Evolutionary conservation across 306 rosid genomes (phyloP).

Genomic region (Arachis hypogaea): DNA sequence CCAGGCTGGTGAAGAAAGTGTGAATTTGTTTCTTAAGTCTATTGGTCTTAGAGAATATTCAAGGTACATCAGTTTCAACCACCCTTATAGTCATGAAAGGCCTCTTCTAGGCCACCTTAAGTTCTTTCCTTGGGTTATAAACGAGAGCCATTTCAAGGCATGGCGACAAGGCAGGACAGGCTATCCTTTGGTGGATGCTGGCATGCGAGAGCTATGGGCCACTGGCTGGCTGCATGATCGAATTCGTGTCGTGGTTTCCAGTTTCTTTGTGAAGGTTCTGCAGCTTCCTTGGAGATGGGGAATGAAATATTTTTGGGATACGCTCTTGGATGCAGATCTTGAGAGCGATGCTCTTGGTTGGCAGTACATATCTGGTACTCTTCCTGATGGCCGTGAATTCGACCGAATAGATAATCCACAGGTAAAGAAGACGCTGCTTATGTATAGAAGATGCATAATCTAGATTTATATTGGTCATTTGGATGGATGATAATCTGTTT

Average conservation of each 20-base stretch:
- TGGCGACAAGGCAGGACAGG: conserved; percentile 99
- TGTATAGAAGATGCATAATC: conserved; percentile 9
- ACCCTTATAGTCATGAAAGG: conserved; percentile 87
- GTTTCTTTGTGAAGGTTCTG: conserved; percentile 98
- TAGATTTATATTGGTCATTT: neutral
- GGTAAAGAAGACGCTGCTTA: conserved; percentile 50
- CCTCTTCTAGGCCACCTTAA: conserved; percentile 92
- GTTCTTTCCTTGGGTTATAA: conserved; percentile 88
- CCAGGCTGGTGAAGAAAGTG: conserved; percentile 95
- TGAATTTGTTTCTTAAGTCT: conserved; percentile 93
- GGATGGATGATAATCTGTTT: conserved; percentile 21
- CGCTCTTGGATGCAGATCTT: conserved; percentile 98
- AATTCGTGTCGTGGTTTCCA: conserved; percentile 92
- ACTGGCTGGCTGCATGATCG: conserved; percentile 99
- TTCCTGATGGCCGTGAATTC: conserved; percentile 94
- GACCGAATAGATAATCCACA: conserved; percentile 98
- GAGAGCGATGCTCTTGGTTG: conserved; percentile 99
- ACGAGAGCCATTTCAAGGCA: conserved; percentile 84
- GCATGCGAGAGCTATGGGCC: conserved; percentile 99
- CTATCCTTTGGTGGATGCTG: conserved; percentile 99
- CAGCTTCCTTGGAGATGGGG: conserved; percentile 99
- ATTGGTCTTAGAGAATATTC: conserved; percentile 97
- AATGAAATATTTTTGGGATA: conserved; percentile 99
- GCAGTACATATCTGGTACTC: conserved; percentile 95
- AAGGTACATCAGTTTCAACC: conserved; percentile 94